Conservation (phyloP, 2,329 filamentous ascomycete genomes). For the Pseudovirgaria hyperparasitica region DNA sequence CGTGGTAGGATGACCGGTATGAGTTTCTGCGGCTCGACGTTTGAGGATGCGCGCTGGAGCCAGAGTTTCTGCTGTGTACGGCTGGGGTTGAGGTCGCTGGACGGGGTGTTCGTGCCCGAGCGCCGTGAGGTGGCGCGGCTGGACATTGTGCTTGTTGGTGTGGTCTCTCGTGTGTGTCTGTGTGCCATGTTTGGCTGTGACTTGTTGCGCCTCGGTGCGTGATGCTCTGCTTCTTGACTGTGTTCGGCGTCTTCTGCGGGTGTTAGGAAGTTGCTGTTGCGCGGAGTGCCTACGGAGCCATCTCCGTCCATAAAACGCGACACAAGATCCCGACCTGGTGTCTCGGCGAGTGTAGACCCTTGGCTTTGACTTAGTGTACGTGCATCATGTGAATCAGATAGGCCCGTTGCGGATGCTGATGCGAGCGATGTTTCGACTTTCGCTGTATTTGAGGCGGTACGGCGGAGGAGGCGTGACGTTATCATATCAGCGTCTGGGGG, state of each 20-base stretch:
- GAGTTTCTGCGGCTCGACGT: conserved; percentile 49
- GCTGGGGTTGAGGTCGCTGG: conserved; percentile 35
- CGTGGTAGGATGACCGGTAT: conserved; percentile 25
- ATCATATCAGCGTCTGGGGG: conserved; percentile 49
- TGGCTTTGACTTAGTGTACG: conserved; percentile 23
- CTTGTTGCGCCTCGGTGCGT: conserved; percentile 27
- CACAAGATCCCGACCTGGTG: conserved; percentile 27
- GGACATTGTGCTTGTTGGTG: conserved; percentile 13
- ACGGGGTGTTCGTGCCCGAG: conserved; percentile 26
- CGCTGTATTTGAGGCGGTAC: conserved; percentile 47
- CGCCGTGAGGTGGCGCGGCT: conserved; percentile 14
- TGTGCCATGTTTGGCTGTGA: conserved; percentile 24
- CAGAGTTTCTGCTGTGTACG: conserved; percentile 66
- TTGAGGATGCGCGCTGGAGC: conserved; percentile 59
- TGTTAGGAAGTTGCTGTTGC: conserved; percentile 24
- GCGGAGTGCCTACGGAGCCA: conserved; percentile 27
- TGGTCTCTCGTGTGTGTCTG: too few species aligned
- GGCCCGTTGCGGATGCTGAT: conserved; percentile 42
- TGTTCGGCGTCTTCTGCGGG: conserved; percentile 10
- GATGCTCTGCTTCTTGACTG: conserved; percentile 14
- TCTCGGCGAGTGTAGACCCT: conserved; percentile 26
- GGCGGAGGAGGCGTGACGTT: conserved; percentile 53
- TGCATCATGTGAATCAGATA: conserved; percentile 21
- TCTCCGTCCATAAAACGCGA: conserved; percentile 33
- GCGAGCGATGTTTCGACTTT: conserved; percentile 56